Percentiles rank a stretch among this genome's conserved stretches.
Evolutionary conservation across 345 rosid genomes (phyloP).

Genomic region (Fremontodendron californicum): DNA sequence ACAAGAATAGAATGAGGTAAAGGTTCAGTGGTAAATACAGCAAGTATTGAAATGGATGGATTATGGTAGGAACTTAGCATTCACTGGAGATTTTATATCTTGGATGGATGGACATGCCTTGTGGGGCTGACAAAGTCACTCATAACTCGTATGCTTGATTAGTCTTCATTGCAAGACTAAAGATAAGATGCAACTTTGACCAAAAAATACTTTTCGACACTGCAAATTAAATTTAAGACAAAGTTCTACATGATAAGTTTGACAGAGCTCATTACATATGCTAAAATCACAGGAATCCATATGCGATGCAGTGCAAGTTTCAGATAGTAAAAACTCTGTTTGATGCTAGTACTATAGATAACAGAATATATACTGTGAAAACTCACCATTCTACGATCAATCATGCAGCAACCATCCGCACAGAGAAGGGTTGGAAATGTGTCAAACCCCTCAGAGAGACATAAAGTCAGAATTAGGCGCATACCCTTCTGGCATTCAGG

Average conservation of each 20-base stretch:
- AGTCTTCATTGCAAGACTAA: not conserved
- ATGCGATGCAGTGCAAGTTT: not conserved
- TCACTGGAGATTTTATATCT: not conserved
- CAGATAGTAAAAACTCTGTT: not conserved
- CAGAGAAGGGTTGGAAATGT: slow-evolving; percentile 97
- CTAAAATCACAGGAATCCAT: not conserved
- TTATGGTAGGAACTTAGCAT: not conserved
- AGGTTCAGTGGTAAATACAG: not conserved
- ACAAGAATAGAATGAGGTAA: not conserved
- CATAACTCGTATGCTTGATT: not conserved
- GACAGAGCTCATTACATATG: not conserved
- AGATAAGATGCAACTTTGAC: not conserved
- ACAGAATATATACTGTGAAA: not conserved
- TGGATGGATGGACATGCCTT: not conserved
- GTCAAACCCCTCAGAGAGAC: slow-evolving; percentile 93
- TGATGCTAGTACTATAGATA: not conserved
- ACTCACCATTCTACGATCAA: slow-evolving; percentile 97
- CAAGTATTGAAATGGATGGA: not conserved
- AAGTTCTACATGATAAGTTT: not conserved
- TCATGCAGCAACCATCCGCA: slow-evolving; percentile 98
- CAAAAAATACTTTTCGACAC: not conserved
- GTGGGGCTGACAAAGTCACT: not conserved
- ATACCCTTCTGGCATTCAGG: slow-evolving; percentile 98
- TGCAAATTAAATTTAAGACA: not conserved
- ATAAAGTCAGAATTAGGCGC: slow-evolving; percentile 79